phyloP scores from a whole-genome alignment of 495 filamentous ascomycete species.

The Hamigera avellanea region DNA sequence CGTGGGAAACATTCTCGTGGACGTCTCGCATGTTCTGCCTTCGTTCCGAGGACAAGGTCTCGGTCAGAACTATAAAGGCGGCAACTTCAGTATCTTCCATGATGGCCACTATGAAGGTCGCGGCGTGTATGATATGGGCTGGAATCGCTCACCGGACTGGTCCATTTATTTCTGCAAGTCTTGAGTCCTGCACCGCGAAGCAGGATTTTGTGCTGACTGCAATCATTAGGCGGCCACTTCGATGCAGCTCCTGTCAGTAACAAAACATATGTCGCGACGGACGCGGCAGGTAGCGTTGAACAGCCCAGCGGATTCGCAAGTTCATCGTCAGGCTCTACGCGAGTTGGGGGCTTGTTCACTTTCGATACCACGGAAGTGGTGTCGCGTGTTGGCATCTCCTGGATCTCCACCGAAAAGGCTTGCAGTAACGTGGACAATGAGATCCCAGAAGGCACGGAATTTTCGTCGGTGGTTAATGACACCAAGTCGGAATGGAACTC shows the following conservation, averaged over 20 bases:
- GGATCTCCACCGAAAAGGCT: conserved; percentile 51
- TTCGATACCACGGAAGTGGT: conserved; percentile 29
- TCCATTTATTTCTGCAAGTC: conserved; percentile 53
- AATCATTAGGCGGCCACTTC: conserved; percentile 40
- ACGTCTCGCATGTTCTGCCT: conserved; percentile 61
- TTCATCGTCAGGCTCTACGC: conserved; percentile 15
- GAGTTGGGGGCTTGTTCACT: conserved; percentile 25
- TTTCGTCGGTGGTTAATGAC: conserved; percentile 27
- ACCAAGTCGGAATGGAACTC: conserved; percentile 35
- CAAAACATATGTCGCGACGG: conserved; percentile 18
- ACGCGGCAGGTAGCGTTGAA: conserved; percentile 16
- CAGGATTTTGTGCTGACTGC: conserved; percentile 2
- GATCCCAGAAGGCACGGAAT: conserved; percentile 41
- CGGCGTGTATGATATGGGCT: conserved; percentile 53
- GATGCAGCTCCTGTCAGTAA: conserved; percentile 28
- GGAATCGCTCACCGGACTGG: conserved; percentile 51
- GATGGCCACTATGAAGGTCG: conserved; percentile 51
- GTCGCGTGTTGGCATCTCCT: conserved; percentile 61
- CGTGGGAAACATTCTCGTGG: conserved; percentile 45
- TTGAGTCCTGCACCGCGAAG: neutral
- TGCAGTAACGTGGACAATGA: conserved; percentile 50
- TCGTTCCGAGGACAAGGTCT: conserved; percentile 47
- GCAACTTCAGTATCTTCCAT: conserved; percentile 38
- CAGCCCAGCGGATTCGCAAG: conserved; percentile 14
- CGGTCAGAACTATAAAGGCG: conserved; percentile 56